Evolutionary conservation across 805 yeast species (phyloP).

Genomic region (Kuraishia ogatae): DNA sequence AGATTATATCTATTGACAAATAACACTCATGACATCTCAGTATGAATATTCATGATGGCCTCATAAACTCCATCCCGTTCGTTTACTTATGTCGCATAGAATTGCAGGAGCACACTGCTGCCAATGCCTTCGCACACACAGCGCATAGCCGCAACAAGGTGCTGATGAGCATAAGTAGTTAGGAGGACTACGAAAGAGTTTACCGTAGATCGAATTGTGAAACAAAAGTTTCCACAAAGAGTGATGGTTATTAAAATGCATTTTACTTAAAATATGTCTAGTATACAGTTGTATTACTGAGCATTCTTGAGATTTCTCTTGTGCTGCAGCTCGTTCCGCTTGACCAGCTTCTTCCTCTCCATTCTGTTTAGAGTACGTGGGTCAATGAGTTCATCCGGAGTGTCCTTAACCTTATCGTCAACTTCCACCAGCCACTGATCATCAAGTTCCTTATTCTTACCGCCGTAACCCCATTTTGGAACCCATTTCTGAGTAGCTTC

Average conservation of each 20-base stretch:
- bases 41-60: not conserved
- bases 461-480: constrained; percentile 97
- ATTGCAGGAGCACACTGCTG: not conserved
- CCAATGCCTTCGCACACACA: not conserved
- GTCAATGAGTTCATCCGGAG: constrained; percentile 63
- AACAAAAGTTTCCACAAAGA: too few relatives aligned
- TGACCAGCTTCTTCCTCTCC: constrained; percentile 77
- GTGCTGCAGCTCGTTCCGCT: constrained; percentile 79
- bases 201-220: too few relatives aligned
- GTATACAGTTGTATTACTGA: not conserved
- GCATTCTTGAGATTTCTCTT: constrained; percentile 55
- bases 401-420: constrained; percentile 58
- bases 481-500: constrained; percentile 93
- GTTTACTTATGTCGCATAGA: not conserved
- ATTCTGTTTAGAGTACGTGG: constrained; percentile 78
- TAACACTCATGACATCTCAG: not conserved
- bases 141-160: not conserved
- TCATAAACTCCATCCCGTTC: not conserved
- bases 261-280: not conserved
- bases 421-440: constrained; percentile 95
- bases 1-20: not conserved
- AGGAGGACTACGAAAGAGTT: too few relatives aligned
- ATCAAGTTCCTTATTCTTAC: constrained; percentile 81
- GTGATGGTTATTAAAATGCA: not conserved
- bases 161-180: not conserved